These are phyloP conservation scores for Metschnikowia proteae DNA, from an alignment of 805 yeast species.

Conservation along the genomic window DNA sequence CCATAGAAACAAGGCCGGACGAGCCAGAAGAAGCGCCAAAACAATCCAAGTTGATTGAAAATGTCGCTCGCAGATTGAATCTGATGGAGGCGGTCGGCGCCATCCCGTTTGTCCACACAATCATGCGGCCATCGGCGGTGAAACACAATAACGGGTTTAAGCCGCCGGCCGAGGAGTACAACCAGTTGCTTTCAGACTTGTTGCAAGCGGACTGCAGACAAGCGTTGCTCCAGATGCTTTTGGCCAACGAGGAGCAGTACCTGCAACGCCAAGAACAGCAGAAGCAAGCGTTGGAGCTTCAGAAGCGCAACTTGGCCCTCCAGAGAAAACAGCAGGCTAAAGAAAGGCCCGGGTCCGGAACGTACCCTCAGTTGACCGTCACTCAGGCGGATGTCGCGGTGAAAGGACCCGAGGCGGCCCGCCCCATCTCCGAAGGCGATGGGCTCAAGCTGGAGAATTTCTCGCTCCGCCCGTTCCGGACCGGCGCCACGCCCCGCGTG, in stretches of 20 bases:
- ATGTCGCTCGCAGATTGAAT: conserved; percentile 20
- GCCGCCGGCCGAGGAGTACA: conserved; percentile 34
- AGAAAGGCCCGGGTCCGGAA: not conserved
- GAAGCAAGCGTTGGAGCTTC: conserved; percentile 9
- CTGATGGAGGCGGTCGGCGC: conserved; percentile 35
- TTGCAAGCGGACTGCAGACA: conserved; percentile 23
- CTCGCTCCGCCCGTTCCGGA: conserved; percentile 40
- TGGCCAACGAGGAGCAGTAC: conserved; percentile 10
- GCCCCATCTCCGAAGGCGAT: not conserved
- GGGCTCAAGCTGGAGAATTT: conserved; percentile 25
- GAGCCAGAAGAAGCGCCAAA: too few species aligned
- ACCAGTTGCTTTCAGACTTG: conserved; percentile 25
- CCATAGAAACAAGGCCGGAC: not conserved
- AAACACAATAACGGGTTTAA: conserved; percentile 36
- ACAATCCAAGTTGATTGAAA: not conserved
- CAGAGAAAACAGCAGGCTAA: conserved; percentile 1
- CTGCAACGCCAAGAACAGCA: conserved; percentile 30
- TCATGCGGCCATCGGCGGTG: conserved; percentile 38
- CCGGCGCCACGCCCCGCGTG: conserved; percentile 38
- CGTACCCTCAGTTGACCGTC: not conserved
- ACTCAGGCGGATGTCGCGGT: not conserved
- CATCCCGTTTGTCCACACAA: conserved; percentile 39
- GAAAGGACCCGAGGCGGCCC: not conserved
- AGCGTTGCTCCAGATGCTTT: conserved; percentile 6
- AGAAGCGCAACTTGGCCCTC: conserved; percentile 2